A percentile compares a stretch with the other conserved stretches of the same genome.
phyloP scores from a whole-genome alignment of 768 basidiomycete species.

The Xerocomellus amylosporus region DNA sequence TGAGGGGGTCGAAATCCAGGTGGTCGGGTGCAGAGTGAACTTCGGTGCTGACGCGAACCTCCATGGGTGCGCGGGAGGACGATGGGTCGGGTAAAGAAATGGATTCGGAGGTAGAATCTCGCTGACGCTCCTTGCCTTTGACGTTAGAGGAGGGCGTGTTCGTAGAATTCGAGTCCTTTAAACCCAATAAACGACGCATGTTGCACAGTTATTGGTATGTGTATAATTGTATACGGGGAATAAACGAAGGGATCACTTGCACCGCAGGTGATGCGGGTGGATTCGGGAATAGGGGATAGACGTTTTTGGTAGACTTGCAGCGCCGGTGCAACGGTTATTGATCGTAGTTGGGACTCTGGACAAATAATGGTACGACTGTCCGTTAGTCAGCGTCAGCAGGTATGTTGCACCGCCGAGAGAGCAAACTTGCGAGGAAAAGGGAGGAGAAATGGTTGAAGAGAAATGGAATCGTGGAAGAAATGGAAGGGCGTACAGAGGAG shows the following conservation, averaged over 20 bases:
- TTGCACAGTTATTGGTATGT: slow-evolving; percentile 9
- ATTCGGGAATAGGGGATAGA: slow-evolving; percentile 9
- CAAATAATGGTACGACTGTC: background rate
- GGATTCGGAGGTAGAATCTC: slow-evolving; percentile 5
- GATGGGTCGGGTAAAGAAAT: slow-evolving; percentile 2
- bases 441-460: background rate
- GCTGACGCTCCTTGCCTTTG: slow-evolving; percentile 29
- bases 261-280: slow-evolving; percentile 19
- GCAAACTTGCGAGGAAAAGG: background rate
- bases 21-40: slow-evolving; percentile 22
- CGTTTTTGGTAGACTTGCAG: slow-evolving; percentile 1
- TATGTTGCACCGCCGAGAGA: slow-evolving; percentile 3
- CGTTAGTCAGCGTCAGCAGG: background rate
- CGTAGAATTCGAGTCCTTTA: slow-evolving; percentile 25
- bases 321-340: slow-evolving; percentile 1
- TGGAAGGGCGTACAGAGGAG: slow-evolving; percentile 7
- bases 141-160: slow-evolving; percentile 3
- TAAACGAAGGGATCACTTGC: slow-evolving; percentile 10
- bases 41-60: slow-evolving; percentile 32
- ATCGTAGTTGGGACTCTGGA: background rate
- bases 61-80: slow-evolving; percentile 12
- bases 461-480: slow-evolving; percentile 11
- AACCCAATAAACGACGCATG: slow-evolving; percentile 33
- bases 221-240: slow-evolving; percentile 15
- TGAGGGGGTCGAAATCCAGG: slow-evolving; percentile 16